Evolutionary conservation across 148 eudicot species (phyloP), one percentile per base, ranked within the genome.

Genomic region (Talinum fruticosum): DNA sequence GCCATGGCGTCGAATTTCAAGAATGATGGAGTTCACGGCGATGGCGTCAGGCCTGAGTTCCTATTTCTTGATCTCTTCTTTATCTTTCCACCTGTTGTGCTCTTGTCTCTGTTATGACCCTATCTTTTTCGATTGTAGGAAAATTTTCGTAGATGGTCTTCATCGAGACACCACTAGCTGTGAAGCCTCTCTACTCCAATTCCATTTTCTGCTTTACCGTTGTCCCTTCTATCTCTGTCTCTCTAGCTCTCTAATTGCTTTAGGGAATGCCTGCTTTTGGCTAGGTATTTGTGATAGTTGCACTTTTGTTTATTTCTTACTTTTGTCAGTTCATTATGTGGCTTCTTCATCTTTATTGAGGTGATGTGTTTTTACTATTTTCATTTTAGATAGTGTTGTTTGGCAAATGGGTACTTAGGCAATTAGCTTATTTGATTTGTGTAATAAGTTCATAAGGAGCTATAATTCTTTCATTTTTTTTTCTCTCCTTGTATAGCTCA

Each of bases 121-220:
- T 7, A 26, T 61, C 2, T 71, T 28, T 26, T 71, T 45, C 15
- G 57, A 44, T 80, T 73, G 33, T 89, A 91, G 93, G 79, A 89
- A 91, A 79, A 91, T 91, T 35, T 91, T 91, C 84, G 87, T 91
- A 54, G 96, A 91, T 19, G 96, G 93, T 66, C 79, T 91, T 49
- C 89, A 90, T 0, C 88, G 87, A 83, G 93, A 91, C 30, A 85
- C 90, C 13, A 85, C 86, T 4, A 53, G 81, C n/a, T 62, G 90
- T 87, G 2, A 81, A 81, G 65, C 19, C 5, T 15, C 37, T 73
- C 0, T 10, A 7, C n/a, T 35, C 24, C 4, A 13, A 68, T 68
- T 68, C 30, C 14, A 30, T 64, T 51, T 29, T 37, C n/a, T 38
- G 4, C 4, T 6, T 38, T 38, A 38, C 8, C 8, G 44, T 38